Evolutionary conservation across 176 grass and related monocot genomes (phyloP).

Genomic region (Typha latifolia): DNA sequence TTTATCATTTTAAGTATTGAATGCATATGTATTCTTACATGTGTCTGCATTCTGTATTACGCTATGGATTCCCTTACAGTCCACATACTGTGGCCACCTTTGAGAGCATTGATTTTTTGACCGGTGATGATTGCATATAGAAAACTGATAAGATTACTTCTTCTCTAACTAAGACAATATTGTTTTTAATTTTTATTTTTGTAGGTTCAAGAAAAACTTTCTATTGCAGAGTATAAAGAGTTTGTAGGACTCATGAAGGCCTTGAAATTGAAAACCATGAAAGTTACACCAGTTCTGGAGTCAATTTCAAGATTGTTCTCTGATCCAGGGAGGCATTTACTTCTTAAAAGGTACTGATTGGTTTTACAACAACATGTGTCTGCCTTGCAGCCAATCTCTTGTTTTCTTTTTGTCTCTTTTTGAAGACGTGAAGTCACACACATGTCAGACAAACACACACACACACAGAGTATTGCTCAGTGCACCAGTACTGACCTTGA

Average conservation of each 20-base stretch:
- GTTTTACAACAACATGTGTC: neutral
- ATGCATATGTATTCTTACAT: no score
- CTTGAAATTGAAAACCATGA: conserved; percentile 68
- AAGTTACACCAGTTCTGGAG: conserved; percentile 53
- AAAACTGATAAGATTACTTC: neutral
- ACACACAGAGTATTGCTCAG: no score
- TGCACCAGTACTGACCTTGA: no score
- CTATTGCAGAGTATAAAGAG: conserved; percentile 54
- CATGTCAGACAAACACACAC: no score
- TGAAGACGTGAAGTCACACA: no score
- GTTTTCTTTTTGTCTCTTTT: no score
- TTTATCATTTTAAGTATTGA: no score
- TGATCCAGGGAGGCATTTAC: conserved; percentile 37
- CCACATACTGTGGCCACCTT: no score
- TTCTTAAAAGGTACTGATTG: conserved; percentile 64
- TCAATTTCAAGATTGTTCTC: conserved; percentile 86
- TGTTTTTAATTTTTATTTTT: conserved; percentile 8
- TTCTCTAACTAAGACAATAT: neutral
- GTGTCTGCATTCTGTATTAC: no score
- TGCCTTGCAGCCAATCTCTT: neutral
- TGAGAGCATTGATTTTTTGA: no score
- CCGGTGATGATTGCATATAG: neutral
- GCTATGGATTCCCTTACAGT: no score
- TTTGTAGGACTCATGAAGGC: conserved; percentile 90
- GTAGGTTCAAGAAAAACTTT: conserved; percentile 70